Base-by-base conservation (phyloP, 2,329 filamentous ascomycete genomes). In the Talaromyces sp. region DNA sequence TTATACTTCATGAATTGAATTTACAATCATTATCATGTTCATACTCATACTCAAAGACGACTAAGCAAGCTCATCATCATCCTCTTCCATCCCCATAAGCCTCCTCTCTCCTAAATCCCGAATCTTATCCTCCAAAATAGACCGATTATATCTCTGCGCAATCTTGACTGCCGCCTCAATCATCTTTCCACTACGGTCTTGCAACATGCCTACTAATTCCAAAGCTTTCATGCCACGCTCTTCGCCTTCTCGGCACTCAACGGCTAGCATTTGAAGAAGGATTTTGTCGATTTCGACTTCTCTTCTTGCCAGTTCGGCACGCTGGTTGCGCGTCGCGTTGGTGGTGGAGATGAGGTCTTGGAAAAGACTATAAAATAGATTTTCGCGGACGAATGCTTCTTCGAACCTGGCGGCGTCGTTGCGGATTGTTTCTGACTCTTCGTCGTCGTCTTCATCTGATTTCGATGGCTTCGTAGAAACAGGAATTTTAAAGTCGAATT, bases 141-240 rank as follows among this genome's bases (percentile, higher is more conserved):
- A 85, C 67, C 91, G 84, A 10, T 91, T 91, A 80, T 96, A 99
- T 71, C 94, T 84, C 74, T 90, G 87, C 8, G 95, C 95, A 59
- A 99, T 87, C 84, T 96, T 97, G 65, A 88, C 87, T 1, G 95
- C 95, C 4, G 94, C 91, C 76, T 97, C 93, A 65, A 97, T 79
- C 91, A 97, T 97, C 76, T 91, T 89, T 19, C 94, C 94, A 67
- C 87, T 91, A 54, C 88, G 84, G 79, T 98, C 93, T 53, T 86
- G 86, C 89, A 99, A 91, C 72, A 99, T 82, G 68, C 86, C 84
- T 34, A 96, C 95, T 72, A 98, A 86, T 79, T 99, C 96, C 40
- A 99, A 82, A 0, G 94, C 94, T 70, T 94, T 92, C 92, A 97
- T 97, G 5, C 93, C 94, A 34, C 91, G 85, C 68, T 98, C 93